A percentile compares a stretch with the other conserved stretches of the same genome.
phyloP scores from a whole-genome alignment of 2,329 filamentous ascomycete species.

The Trichoderma arundinaceum region DNA sequence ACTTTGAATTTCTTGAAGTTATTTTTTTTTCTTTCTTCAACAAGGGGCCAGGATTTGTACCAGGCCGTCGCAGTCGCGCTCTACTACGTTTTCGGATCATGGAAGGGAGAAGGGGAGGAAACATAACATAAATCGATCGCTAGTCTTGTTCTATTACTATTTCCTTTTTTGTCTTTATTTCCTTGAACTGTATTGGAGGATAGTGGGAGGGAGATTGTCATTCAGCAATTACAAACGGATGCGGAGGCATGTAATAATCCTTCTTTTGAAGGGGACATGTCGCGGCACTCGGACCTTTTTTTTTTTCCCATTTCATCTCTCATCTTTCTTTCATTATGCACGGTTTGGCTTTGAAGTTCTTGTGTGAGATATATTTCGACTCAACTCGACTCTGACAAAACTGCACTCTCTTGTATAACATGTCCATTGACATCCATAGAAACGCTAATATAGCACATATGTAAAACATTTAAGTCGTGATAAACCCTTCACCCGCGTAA shows the following conservation, averaged over 20 bases:
- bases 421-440: constrained; percentile 24
- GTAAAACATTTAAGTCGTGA: constrained; percentile 23
- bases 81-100: constrained; percentile 12
- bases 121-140: constrained; percentile 1
- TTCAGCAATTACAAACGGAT: constrained; percentile 5
- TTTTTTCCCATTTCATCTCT: not conserved
- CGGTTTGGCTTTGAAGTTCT: not conserved
- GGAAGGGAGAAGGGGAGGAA: not conserved
- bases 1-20: constrained; percentile 19
- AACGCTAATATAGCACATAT: constrained; percentile 30
- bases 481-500: constrained; percentile 1
- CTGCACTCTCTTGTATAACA: constrained; percentile 2
- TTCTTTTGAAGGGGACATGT: not conserved
- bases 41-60: constrained; percentile 17
- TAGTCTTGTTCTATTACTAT: constrained; percentile 17
- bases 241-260: not conserved
- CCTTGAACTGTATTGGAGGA: constrained; percentile 5
- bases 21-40: constrained; percentile 19
- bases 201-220: constrained; percentile 20
- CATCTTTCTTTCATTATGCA: not conserved
- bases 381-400: constrained; percentile 17
- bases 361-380: constrained; percentile 10
- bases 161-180: not conserved
- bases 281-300: not conserved
- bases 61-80: constrained; percentile 23